These are phyloP conservation scores for Solanum microdontum DNA, from an alignment of 257 asterid genomes.

Conservation along the genomic window DNA sequence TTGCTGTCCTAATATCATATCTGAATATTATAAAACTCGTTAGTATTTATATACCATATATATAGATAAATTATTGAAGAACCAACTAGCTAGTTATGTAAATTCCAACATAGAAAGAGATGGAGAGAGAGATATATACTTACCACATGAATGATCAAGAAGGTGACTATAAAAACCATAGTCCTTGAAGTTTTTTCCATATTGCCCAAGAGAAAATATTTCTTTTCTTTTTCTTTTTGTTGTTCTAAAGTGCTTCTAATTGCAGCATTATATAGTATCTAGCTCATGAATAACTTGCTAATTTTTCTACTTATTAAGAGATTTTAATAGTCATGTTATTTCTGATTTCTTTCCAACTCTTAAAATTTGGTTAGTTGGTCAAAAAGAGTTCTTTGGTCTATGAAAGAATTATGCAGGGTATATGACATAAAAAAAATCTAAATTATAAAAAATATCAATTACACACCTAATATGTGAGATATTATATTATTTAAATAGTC, in stretches of 20 bases:
- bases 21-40: no score
- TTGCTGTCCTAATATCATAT: no score
- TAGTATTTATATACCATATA: no score
- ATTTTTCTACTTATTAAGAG: neutral
- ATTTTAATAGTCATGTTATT: neutral
- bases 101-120: no score
- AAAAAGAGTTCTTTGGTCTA: neutral
- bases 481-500: neutral
- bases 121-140: neutral
- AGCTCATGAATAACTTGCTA: neutral
- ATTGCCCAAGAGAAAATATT: neutral
- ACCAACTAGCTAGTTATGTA: no score
- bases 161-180: neutral
- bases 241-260: neutral
- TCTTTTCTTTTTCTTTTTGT: neutral
- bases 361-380: neutral
- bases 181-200: neutral
- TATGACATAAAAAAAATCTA: no score
- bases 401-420: neutral
- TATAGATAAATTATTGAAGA: no score
- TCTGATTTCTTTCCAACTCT: neutral
- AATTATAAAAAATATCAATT: neutral
- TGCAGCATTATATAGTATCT: neutral
- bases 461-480: neutral
- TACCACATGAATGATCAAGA: neutral